Conservation (phyloP, 495 filamentous ascomycete genomes). For the Choiromyces venosus region DNA sequence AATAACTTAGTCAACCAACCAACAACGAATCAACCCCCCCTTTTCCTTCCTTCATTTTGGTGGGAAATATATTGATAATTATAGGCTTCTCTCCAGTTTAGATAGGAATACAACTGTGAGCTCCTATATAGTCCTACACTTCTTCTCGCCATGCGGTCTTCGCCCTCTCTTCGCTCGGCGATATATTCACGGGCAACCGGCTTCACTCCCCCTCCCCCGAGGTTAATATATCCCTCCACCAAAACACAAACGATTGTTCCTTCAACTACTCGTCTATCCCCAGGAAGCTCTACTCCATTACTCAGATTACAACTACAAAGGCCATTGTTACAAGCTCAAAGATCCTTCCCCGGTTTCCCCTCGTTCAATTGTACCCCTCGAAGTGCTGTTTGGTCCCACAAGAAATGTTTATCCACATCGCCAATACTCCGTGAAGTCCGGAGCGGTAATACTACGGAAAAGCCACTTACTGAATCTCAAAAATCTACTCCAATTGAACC, state of each 20-base stretch:
- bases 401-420: conserved; percentile 25
- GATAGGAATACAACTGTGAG: neutral
- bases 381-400: conserved; percentile 3
- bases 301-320: neutral
- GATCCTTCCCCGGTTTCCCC: conserved; percentile 9
- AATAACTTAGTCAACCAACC: neutral
- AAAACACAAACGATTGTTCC: neutral
- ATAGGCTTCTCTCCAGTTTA: neutral
- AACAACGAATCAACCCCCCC: neutral
- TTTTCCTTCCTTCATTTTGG: neutral
- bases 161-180: conserved; percentile 1
- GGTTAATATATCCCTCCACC: neutral
- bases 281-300: neutral
- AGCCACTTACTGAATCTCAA: conserved; percentile 2
- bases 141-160: neutral
- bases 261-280: neutral
- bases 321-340: neutral
- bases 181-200: neutral
- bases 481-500: conserved; percentile 42
- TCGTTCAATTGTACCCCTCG: conserved; percentile 1
- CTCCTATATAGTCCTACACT: neutral
- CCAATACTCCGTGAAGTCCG: conserved; percentile 12
- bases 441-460: neutral
- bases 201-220: neutral
- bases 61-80: neutral